Percentiles rank a stretch among this genome's conserved stretches.
phyloP scores from a whole-genome alignment of 1,284 basidiomycete genomes.

The Neonothopanus nambi region DNA sequence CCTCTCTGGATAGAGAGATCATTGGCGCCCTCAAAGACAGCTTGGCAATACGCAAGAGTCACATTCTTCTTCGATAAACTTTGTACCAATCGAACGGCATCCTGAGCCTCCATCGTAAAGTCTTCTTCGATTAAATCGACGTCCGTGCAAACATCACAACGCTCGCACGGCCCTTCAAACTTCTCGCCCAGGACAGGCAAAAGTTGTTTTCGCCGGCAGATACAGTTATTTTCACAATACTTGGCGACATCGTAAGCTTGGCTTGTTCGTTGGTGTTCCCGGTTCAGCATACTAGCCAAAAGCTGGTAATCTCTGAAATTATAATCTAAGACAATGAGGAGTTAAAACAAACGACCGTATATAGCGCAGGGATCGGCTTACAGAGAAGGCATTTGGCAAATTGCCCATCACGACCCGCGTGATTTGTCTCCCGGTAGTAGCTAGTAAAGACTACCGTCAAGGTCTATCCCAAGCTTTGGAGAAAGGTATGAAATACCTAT shows the following conservation, averaged over 20 bases:
- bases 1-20: too few species aligned
- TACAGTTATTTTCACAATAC: constrained; percentile 64
- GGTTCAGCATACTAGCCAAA: constrained; percentile 54
- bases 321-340: constrained; percentile 49
- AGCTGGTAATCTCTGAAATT: constrained; percentile 50
- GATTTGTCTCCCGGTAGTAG: constrained; percentile 85
- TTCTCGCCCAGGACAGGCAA: constrained; percentile 47
- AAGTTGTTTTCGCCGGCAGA: constrained; percentile 68
- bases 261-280: constrained; percentile 47
- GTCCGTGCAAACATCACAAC: constrained; percentile 57
- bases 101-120: constrained; percentile 40
- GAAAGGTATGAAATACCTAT: constrained; percentile 45
- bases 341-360: not conserved
- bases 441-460: constrained; percentile 29
- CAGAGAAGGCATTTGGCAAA: constrained; percentile 65
- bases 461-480: not conserved
- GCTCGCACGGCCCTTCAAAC: constrained; percentile 43
- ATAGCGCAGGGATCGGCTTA: constrained; percentile 22
- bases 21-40: not conserved
- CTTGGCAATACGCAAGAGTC: not conserved
- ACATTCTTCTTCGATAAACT: not conserved
- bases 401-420: constrained; percentile 79
- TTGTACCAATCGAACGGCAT: constrained; percentile 44
- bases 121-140: constrained; percentile 36
- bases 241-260: constrained; percentile 53